phyloP scores from a whole-genome alignment of 1,284 basidiomycete genomes.

The Laetiporus sulphureus region DNA sequence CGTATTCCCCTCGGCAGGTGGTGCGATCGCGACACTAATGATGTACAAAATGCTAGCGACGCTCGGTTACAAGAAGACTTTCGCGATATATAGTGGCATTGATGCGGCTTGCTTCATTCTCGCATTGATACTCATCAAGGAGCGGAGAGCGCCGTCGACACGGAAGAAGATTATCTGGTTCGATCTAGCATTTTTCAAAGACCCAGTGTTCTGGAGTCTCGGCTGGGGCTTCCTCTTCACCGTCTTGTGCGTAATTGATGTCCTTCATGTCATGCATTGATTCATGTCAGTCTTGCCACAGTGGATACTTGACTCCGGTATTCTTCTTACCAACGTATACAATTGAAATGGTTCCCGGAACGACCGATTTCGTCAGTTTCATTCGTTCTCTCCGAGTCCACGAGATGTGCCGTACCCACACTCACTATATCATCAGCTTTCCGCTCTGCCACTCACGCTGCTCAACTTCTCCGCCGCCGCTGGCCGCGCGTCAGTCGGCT shows the following conservation, averaged over 20 bases:
- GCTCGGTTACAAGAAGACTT: constrained; percentile 16
- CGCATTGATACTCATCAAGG: constrained; percentile 18
- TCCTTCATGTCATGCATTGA: not conserved
- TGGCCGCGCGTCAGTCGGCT: constrained; percentile 19
- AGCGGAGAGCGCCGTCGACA: constrained; percentile 11
- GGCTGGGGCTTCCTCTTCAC: constrained; percentile 18
- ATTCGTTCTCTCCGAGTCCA: not conserved
- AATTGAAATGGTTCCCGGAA: constrained; percentile 14
- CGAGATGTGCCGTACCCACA: not conserved
- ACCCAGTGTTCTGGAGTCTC: constrained; percentile 23
- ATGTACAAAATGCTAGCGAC: constrained; percentile 16
- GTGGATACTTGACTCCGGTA: constrained; percentile 21
- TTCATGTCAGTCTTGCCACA: constrained; percentile 1
- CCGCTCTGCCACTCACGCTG: constrained; percentile 17
- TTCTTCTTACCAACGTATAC: constrained; percentile 20
- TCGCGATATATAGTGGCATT: constrained; percentile 18
- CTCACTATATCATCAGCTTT: constrained; percentile 8
- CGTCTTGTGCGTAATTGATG: constrained; percentile 15
- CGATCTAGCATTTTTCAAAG: constrained; percentile 18
- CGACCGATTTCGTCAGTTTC: constrained; percentile 14
- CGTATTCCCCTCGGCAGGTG: constrained; percentile 11
- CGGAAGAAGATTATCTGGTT: constrained; percentile 18
- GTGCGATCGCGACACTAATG: constrained; percentile 16
- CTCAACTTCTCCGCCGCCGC: constrained; percentile 19
- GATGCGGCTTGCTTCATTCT: constrained; percentile 15